Conservation (phyloP, 371 early-diverging fungal genomes). For the Batrachochytrium dendrobatidis region DNA sequence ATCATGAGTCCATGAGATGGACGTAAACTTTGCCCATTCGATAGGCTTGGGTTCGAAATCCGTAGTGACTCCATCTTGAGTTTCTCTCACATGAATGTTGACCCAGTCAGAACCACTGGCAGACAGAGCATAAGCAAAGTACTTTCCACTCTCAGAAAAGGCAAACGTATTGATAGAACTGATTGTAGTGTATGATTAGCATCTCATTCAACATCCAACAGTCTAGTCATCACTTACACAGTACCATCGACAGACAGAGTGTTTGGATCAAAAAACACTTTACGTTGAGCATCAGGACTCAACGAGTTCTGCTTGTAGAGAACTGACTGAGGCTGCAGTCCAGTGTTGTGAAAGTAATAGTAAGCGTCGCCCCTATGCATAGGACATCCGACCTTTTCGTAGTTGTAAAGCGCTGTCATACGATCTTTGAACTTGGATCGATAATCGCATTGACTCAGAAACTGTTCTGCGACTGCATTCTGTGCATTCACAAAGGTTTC, state of each 20-base stretch:
- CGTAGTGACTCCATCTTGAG: slow-evolving; percentile 17
- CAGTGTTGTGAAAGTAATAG: slow-evolving; percentile 58
- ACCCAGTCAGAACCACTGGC: slow-evolving; percentile 53
- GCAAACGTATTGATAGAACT: slow-evolving; percentile 16
- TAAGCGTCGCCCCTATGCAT: slow-evolving; percentile 48
- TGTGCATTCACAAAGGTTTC: slow-evolving; percentile 31
- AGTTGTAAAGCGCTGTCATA: slow-evolving; percentile 31
- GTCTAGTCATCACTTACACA: slow-evolving; percentile 18
- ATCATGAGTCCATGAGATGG: slow-evolving; percentile 49
- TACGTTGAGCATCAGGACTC: slow-evolving; percentile 15
- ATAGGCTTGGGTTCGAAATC: slow-evolving; percentile 20
- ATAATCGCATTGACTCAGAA: slow-evolving; percentile 15
- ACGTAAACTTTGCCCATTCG: slow-evolving; percentile 52
- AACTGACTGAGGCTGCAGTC: slow-evolving; percentile 55
- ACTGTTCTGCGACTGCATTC: slow-evolving; percentile 23
- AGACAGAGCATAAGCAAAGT: slow-evolving; percentile 37
- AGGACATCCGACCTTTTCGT: slow-evolving; percentile 41
- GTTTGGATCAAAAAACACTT: slow-evolving; percentile 42
- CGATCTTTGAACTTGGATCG: slow-evolving; percentile 16
- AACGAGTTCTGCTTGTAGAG: slow-evolving; percentile 23
- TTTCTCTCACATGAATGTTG: slow-evolving; percentile 39
- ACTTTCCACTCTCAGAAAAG: slow-evolving; percentile 49
- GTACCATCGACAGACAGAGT: slow-evolving; percentile 50
- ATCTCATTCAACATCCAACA: no score
- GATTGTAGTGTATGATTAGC: background rate